Conservation (phyloP, 2,329 filamentous ascomycete genomes). For the Aspergillus awamori region DNA sequence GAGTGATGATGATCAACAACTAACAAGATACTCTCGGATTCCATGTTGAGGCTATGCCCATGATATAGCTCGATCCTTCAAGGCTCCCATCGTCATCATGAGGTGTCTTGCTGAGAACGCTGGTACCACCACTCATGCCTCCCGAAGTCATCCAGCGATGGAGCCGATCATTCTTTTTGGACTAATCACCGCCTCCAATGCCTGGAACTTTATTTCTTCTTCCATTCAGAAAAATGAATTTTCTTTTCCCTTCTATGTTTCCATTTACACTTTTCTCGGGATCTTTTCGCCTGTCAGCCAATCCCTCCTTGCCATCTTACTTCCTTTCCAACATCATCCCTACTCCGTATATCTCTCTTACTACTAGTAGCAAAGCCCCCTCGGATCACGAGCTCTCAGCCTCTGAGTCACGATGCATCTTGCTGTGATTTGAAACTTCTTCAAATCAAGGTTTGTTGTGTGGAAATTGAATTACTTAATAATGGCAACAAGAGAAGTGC, state of each 20-base stretch:
- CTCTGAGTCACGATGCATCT: conserved; percentile 3
- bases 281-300: background rate
- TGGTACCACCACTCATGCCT: conserved; percentile 1
- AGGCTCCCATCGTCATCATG: conserved; percentile 17
- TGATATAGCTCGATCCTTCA: background rate
- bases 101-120: conserved; percentile 13
- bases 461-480: too few species aligned
- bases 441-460: too few species aligned
- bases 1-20: too few species aligned
- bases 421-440: too few species aligned
- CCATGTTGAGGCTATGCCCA: background rate
- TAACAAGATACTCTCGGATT: background rate
- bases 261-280: background rate
- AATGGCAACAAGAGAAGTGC: too few species aligned
- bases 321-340: background rate
- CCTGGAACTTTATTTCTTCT: conserved; percentile 12
- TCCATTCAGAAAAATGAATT: background rate
- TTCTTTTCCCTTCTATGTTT: background rate
- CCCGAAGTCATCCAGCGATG: background rate
- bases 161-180: conserved; percentile 3
- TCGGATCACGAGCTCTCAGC: background rate
- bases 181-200: background rate
- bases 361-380: background rate
- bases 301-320: background rate
- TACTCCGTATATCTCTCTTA: background rate